Evolutionary conservation across 768 basidiomycete species (phyloP), one percentile per base, ranked within the genome.

Genomic region (Rubroboletus satanas): DNA sequence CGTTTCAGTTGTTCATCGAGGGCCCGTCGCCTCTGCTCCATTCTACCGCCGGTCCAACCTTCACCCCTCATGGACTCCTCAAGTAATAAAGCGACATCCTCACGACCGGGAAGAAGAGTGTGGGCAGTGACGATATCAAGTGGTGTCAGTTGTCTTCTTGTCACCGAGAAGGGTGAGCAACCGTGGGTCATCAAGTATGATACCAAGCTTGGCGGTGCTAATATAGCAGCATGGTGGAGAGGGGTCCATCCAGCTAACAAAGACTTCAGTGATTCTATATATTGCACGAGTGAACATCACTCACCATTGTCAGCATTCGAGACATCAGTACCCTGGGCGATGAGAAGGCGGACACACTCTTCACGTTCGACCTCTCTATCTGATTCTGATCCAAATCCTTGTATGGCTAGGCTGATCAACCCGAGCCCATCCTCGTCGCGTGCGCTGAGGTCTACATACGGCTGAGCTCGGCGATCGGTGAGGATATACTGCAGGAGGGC

Each of bases 101-200:
- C 84, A 21, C 94, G 82, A 9, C 92, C 90, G 3, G 88, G 88
- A 33, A 95, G 75, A 17, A 82, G 79, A 2, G 89, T 84, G 67
- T 92, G 88, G 1, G 88, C 91, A 15, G 89, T 88, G 38, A 97
- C 84, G 56, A 98, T 85, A 69, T 98, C 95, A 29, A 96, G 78
- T 3, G 97, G 85, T 4, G 88, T 94, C 38, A 98, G 73, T 29
- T 89, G 87, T 37, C 88, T 84, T 62, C 78, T 80, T 26, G 95
- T 96, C 43, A 82, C 67, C 6, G 84, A 80, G 57, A 90, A 84
- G 0, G 90, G 85, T 26, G 92, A 93, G 58, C 91, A 92, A 44
- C 93, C 92, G 62, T 93, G 90, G 11, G 92, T 96, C 74, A 98
- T 86, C 23, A 99, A 78, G 76, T 93, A 88, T 0, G 94, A 93